Evolutionary conservation across 495 filamentous ascomycete genomes (phyloP).

Genomic region (Penicillium bialowiezense): DNA sequence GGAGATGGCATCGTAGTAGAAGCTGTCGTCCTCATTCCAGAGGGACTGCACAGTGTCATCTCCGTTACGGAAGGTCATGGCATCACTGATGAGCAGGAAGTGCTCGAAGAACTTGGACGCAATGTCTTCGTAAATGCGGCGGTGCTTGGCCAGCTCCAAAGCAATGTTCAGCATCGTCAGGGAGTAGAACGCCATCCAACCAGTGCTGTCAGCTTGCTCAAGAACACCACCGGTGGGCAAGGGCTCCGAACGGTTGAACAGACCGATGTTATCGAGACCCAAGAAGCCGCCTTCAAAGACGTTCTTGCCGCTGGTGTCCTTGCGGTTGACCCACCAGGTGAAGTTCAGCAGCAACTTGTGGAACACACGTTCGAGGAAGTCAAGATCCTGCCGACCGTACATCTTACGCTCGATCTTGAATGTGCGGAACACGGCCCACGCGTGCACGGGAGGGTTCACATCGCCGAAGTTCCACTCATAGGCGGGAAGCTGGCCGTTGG

Average conservation of each 20-base stretch:
- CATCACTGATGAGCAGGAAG: constrained; percentile 95
- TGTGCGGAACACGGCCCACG: constrained; percentile 89
- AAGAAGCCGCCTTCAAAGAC: constrained; percentile 96
- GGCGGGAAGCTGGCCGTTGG: constrained; percentile 85
- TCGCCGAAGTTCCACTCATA: constrained; percentile 99
- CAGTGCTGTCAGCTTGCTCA: constrained; percentile 95
- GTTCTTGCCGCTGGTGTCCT: constrained; percentile 90
- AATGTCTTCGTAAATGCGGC: constrained; percentile 96
- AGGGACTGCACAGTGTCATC: constrained; percentile 72
- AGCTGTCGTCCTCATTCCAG: constrained; percentile 91
- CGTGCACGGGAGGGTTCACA: constrained; percentile 94
- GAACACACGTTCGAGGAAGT: constrained; percentile 94
- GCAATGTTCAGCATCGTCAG: constrained; percentile 95
- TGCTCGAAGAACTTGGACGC: constrained; percentile 99
- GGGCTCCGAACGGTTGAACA: constrained; percentile 98
- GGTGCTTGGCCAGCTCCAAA: constrained; percentile 89
- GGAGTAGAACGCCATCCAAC: constrained; percentile 98
- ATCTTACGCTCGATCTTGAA: constrained; percentile 99
- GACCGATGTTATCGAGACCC: constrained; percentile 93
- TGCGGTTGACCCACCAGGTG: constrained; percentile 98
- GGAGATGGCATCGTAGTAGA: constrained; percentile 98
- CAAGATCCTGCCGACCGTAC: constrained; percentile 90
- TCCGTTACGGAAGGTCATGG: constrained; percentile 86
- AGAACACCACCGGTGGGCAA: constrained; percentile 88
- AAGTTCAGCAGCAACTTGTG: constrained; percentile 95